Evolutionary conservation across 2,329 filamentous ascomycete genomes (phyloP).

Genomic region (Chalara sp.): DNA sequence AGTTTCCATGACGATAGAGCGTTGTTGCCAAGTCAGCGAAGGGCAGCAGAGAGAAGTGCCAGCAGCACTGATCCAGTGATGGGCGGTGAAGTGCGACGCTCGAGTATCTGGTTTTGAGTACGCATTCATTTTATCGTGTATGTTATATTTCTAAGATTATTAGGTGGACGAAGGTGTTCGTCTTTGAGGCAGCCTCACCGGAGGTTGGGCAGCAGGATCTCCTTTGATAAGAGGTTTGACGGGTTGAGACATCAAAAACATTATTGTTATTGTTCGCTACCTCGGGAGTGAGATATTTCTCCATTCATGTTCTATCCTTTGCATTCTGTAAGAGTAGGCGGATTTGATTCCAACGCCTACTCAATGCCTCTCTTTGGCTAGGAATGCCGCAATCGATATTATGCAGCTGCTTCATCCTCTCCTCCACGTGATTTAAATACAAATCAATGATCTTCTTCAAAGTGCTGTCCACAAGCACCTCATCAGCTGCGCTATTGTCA

Average conservation of each 20-base stretch:
- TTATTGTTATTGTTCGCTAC: too few species aligned
- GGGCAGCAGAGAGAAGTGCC: constrained; percentile 1
- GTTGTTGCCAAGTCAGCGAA: constrained; percentile 20
- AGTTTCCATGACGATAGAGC: constrained; percentile 22
- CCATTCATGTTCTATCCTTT: constrained; percentile 10
- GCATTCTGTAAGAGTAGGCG: constrained; percentile 10
- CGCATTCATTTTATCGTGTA: too few species aligned
- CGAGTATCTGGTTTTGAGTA: constrained; percentile 16
- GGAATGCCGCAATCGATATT: constrained; percentile 10
- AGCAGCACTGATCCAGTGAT: background rate
- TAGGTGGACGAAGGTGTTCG: too few species aligned
- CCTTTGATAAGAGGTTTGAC: too few species aligned
- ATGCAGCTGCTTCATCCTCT: constrained; percentile 6
- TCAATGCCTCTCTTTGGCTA: constrained; percentile 14
- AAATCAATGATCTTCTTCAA: constrained; percentile 25
- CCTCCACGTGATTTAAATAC: constrained; percentile 6
- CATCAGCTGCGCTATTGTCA: constrained; percentile 39
- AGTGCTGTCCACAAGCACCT: constrained; percentile 31
- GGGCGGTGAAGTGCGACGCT: constrained; percentile 7
- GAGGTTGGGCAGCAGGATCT: too few species aligned
- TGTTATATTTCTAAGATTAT: too few species aligned
- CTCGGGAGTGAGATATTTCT: too few species aligned
- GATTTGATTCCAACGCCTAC: constrained; percentile 20
- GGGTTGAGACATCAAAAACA: too few species aligned
- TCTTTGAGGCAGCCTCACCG: too few species aligned